These are phyloP conservation scores for Alternaria metachromatica DNA, from an alignment of 2,329 filamentous ascomycete species.

Conservation along the genomic window DNA sequence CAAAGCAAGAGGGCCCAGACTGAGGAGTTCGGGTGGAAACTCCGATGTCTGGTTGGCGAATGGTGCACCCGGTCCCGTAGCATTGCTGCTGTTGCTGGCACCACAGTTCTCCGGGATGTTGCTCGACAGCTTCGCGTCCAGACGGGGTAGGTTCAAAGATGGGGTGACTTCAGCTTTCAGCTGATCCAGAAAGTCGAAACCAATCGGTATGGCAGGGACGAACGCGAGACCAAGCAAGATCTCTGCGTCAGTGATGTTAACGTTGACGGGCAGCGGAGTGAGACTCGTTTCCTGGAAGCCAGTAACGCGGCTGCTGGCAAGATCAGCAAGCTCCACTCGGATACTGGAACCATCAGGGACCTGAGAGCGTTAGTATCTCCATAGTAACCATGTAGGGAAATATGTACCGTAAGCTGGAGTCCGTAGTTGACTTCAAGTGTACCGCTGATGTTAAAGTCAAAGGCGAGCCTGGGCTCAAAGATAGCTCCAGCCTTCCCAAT, in stretches of 20 bases:
- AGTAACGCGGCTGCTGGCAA: conserved; percentile 28
- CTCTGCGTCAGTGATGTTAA: conserved; percentile 34
- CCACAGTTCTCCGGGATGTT: conserved; percentile 30
- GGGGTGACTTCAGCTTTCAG: conserved; percentile 36
- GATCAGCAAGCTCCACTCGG: conserved; percentile 35
- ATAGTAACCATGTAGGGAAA: background rate
- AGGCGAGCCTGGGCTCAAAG: conserved; percentile 38
- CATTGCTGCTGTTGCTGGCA: background rate
- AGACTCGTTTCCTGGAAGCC: conserved; percentile 41
- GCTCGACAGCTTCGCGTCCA: conserved; percentile 38
- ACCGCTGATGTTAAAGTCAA: conserved; percentile 35
- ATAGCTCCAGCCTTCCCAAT: conserved; percentile 46
- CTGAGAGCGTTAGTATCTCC: conserved; percentile 18
- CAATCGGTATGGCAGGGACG: conserved; percentile 43
- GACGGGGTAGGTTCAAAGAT: conserved; percentile 41
- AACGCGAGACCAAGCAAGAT: conserved; percentile 40
- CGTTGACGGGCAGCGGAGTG: conserved; percentile 42
- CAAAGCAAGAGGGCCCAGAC: conserved; percentile 28
- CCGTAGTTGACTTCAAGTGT: conserved; percentile 46
- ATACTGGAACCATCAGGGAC: conserved; percentile 41
- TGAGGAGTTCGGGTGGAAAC: background rate
- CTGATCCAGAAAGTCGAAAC: conserved; percentile 41
- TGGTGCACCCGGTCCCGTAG: background rate
- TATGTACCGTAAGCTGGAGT: conserved; percentile 45
- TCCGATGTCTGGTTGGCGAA: conserved; percentile 7